phyloP scores from a whole-genome alignment of 2,329 filamentous ascomycete genomes.

The Aspergillus latus region DNA sequence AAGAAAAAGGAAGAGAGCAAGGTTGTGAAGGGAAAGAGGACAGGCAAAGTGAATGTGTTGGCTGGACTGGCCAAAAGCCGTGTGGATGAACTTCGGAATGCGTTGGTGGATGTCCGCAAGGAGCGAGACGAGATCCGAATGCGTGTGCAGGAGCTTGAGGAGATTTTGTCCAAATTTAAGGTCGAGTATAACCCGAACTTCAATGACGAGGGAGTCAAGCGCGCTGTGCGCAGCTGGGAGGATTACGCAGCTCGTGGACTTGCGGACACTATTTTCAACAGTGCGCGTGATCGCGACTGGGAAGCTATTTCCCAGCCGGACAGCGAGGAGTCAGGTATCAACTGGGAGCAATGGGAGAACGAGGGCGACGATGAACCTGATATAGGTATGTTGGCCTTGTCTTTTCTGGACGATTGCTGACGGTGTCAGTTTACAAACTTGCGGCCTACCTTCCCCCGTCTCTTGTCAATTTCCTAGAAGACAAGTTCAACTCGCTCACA shows the following conservation, averaged over 20 bases:
- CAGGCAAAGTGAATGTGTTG: constrained; percentile 77
- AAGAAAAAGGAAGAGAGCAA: constrained; percentile 75
- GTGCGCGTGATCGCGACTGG: constrained; percentile 67
- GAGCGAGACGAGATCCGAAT: constrained; percentile 71
- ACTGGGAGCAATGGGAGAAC: constrained; percentile 81
- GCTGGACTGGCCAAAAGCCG: constrained; percentile 71
- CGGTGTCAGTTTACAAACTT: constrained; percentile 72
- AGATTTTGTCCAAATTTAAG: constrained; percentile 79
- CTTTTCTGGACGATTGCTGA: constrained; percentile 19
- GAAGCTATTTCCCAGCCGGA: constrained; percentile 74
- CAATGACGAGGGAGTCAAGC: constrained; percentile 97
- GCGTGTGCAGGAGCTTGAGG: constrained; percentile 75
- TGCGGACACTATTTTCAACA: constrained; percentile 46
- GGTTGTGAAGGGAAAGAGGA: constrained; percentile 67
- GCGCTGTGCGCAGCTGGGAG: constrained; percentile 87
- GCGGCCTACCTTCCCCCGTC: constrained; percentile 80
- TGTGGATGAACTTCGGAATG: constrained; percentile 74
- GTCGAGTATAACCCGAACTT: constrained; percentile 98
- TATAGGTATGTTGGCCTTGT: constrained; percentile 63
- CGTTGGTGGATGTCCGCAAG: constrained; percentile 64
- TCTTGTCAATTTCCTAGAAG: constrained; percentile 70
- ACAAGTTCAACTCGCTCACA: constrained; percentile 67
- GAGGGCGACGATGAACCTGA: constrained; percentile 64
- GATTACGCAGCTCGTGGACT: constrained; percentile 76
- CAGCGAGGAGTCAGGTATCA: constrained; percentile 70